Base-by-base conservation (phyloP, 768 basidiomycete genomes). In the Paxillus ammoniavirescens region DNA sequence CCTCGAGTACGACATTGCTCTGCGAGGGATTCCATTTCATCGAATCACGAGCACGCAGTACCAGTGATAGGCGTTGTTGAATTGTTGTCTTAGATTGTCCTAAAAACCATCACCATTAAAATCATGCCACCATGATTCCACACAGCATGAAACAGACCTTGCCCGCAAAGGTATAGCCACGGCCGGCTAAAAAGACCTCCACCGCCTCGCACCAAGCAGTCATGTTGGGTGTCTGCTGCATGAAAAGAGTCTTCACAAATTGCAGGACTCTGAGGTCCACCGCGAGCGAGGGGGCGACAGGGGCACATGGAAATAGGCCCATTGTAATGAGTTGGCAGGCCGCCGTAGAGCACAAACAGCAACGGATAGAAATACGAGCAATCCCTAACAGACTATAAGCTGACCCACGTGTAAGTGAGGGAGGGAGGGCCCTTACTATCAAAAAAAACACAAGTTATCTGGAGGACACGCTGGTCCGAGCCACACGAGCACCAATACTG, bases 1-100 rank as follows among this genome's bases (percentile, higher is more conserved):
- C 38, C 30, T 8, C 21, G 14, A 6, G 4, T 17, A 26, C 15
- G 0, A 8, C 37, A 35, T 30, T 49, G 13, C 23, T 35, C 1
- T 30, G 47, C 62, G 5, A 42, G 42, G 4, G 18, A 47, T 18
- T 64, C 64, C 55, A 66, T 63, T 6, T 54, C 31, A 6, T 68
- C 59, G 12, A 26, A 52, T 52, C 26, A 0, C 44, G 28, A 51
- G 23, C 12, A 37, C 37, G 45, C 43, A 51, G 45, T 64, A 70
- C 65, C 66, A 71, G 10, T 57, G 58, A 1, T 67, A 56, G 3
- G 62, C 56, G 38, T 62, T 65, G 7, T 56, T 42, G 30, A 70
- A 69, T 13, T 58, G 41, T 41, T 50, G 46, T 6, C 58, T 45
- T 26, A 71, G 56, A 30, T 59, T 55, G 38, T 67, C 61, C 67